phyloP scores from a whole-genome alignment of 805 yeast genomes.

The Metschnikowia koreensis region DNA sequence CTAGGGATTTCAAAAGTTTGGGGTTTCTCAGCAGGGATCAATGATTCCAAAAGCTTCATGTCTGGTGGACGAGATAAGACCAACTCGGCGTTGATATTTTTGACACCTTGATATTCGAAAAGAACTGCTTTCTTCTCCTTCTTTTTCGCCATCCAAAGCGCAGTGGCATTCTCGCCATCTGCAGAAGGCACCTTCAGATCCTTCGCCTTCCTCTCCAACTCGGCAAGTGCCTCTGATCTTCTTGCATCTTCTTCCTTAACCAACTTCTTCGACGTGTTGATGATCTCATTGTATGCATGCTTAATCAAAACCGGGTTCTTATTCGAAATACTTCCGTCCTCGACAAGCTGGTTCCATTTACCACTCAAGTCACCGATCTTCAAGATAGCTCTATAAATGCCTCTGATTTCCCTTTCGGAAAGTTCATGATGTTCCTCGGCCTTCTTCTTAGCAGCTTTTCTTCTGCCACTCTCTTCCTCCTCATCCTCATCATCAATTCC shows the following conservation, averaged over 20 bases:
- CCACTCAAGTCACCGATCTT: slow-evolving; percentile 75
- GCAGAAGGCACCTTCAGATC: slow-evolving; percentile 46
- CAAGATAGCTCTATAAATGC: slow-evolving; percentile 77
- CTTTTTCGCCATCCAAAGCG: slow-evolving; percentile 60
- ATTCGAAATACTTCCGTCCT: slow-evolving; percentile 85
- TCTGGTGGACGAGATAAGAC: slow-evolving; percentile 83
- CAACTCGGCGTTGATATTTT: slow-evolving; percentile 87
- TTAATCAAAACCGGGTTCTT: slow-evolving; percentile 78
- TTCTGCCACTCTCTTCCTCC: slow-evolving; percentile 28
- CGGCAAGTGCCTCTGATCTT: slow-evolving; percentile 53
- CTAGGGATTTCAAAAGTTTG: slow-evolving; percentile 56
- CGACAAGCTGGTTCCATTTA: slow-evolving; percentile 80
- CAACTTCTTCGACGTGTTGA: slow-evolving; percentile 56
- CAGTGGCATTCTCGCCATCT: slow-evolving; percentile 41
- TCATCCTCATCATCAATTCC: slow-evolving; percentile 45
- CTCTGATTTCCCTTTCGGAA: slow-evolving; percentile 83
- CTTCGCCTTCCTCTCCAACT: slow-evolving; percentile 57
- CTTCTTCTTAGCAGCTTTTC: slow-evolving; percentile 29
- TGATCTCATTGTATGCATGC: slow-evolving; percentile 72
- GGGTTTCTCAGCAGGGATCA: slow-evolving; percentile 55
- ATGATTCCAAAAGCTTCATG: slow-evolving; percentile 59
- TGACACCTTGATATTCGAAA: slow-evolving; percentile 85
- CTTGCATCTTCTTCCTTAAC: slow-evolving; percentile 65
- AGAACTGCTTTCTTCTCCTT: slow-evolving; percentile 87
- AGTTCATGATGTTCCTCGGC: slow-evolving; percentile 47